Conservation (phyloP, 2,329 filamentous ascomycete species). For the Rhinocladiella similis region DNA sequence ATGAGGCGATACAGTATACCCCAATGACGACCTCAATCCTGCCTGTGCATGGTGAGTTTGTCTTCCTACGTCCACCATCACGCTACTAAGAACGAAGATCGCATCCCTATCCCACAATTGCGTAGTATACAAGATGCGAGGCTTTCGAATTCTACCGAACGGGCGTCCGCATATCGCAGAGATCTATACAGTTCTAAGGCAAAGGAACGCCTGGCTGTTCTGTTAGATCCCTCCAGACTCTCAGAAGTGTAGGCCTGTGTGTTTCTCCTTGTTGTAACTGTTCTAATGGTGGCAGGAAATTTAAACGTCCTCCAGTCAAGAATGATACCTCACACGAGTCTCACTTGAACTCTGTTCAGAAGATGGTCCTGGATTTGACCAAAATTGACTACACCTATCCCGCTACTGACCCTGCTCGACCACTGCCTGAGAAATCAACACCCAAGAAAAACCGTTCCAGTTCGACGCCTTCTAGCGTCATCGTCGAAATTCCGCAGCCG, state of each 20-base stretch:
- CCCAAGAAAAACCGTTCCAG: conserved; percentile 9
- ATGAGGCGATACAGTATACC: conserved; percentile 50
- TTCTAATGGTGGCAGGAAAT: conserved; percentile 15
- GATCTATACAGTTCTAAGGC: conserved; percentile 14
- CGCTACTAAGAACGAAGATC: conserved; percentile 17
- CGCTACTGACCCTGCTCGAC: conserved; percentile 3
- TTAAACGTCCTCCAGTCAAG: conserved; percentile 19
- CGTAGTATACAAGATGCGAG: conserved; percentile 10
- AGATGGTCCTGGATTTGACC: conserved; percentile 24
- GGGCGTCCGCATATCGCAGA: conserved; percentile 16
- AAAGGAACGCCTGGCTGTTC: conserved; percentile 16
- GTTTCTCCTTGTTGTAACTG: neutral
- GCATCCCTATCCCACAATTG: conserved; percentile 26
- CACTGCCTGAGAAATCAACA: conserved; percentile 11
- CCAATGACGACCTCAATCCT: conserved; percentile 48
- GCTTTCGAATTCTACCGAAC: conserved; percentile 18
- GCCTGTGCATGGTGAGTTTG: conserved; percentile 44
- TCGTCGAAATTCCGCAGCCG: conserved; percentile 51
- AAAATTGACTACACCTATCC: conserved; percentile 23
- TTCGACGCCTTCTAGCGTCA: conserved; percentile 30
- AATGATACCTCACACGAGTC: conserved; percentile 5
- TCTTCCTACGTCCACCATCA: neutral
- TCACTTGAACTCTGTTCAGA: conserved; percentile 20
- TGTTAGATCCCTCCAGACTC: conserved; percentile 20
- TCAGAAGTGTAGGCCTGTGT: conserved; percentile 17